These are phyloP conservation scores for Odontarrhena argentea DNA, from an alignment of 345 rosid species.

Conservation along the genomic window DNA sequence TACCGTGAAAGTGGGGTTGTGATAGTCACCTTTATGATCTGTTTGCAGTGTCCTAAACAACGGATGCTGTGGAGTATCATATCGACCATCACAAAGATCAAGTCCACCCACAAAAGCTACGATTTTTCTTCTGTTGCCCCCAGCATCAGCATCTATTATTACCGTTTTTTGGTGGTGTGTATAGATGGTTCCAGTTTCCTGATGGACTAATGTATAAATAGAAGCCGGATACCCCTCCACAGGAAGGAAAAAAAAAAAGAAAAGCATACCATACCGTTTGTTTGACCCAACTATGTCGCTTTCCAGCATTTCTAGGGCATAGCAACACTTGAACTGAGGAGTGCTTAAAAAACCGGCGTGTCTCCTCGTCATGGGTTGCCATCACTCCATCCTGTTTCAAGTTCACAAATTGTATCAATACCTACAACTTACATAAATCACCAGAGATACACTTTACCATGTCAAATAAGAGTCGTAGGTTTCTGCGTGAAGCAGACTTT, in stretches of 20 bases:
- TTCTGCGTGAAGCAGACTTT: background rate
- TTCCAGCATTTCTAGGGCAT: slow-evolving; percentile 94
- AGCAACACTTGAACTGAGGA: slow-evolving; percentile 93
- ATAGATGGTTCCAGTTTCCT: slow-evolving; percentile 94
- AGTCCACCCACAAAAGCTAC: slow-evolving; percentile 96
- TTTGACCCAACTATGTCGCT: slow-evolving; percentile 85
- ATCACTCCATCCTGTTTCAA: slow-evolving; percentile 79
- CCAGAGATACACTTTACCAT: slow-evolving; percentile 1
- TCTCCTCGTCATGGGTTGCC: slow-evolving; percentile 98
- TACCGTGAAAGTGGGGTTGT: slow-evolving; percentile 90
- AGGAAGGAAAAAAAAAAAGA: slow-evolving; percentile 4
- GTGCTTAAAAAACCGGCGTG: slow-evolving; percentile 86
- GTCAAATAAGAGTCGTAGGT: background rate
- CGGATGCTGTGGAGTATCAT: slow-evolving; percentile 85
- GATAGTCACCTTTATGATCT: slow-evolving; percentile 82
- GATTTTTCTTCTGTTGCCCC: slow-evolving; percentile 69
- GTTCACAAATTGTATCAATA: slow-evolving; percentile 20
- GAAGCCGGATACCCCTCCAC: slow-evolving; percentile 10
- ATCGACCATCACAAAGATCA: slow-evolving; percentile 93
- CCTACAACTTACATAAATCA: background rate
- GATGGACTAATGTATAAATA: slow-evolving; percentile 29
- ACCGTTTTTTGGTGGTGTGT: slow-evolving; percentile 97
- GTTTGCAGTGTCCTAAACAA: slow-evolving; percentile 72
- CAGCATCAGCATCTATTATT: slow-evolving; percentile 93
- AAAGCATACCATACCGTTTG: slow-evolving; percentile 58